Evolutionary conservation across 1,284 basidiomycete genomes (phyloP).

Genomic region (Pseudozyma hubeiensis): DNA sequence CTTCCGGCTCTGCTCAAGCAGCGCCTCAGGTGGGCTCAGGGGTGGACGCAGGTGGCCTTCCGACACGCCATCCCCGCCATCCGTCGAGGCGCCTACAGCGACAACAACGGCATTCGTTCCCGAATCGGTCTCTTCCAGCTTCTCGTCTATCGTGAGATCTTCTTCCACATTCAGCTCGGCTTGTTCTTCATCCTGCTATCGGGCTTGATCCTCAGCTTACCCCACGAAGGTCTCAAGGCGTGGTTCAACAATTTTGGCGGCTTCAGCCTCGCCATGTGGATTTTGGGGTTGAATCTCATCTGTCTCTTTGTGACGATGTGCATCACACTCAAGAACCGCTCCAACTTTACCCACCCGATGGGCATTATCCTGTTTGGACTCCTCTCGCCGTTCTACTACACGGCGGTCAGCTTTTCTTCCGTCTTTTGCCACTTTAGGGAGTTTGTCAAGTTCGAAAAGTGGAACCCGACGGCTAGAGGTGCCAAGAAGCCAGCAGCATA

Average conservation of each 20-base stretch:
- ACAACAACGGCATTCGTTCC: conserved; percentile 46
- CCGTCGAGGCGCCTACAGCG: conserved; percentile 53
- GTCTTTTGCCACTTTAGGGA: conserved; percentile 63
- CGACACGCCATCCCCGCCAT: conserved; percentile 54
- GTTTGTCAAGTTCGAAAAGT: conserved; percentile 59
- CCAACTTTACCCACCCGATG: conserved; percentile 49
- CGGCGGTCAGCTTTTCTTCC: conserved; percentile 46
- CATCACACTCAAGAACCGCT: conserved; percentile 56
- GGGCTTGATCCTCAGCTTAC: conserved; percentile 35
- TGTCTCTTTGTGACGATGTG: conserved; percentile 51
- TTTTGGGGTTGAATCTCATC: conserved; percentile 51
- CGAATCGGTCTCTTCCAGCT: conserved; percentile 60
- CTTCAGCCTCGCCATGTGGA: conserved; percentile 47
- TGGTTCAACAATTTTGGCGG: conserved; percentile 57
- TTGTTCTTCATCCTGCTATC: conserved; percentile 47
- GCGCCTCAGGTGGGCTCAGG: conserved; percentile 62
- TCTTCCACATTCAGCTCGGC: conserved; percentile 55
- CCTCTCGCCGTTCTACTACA: conserved; percentile 53
- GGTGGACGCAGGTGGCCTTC: conserved; percentile 63
- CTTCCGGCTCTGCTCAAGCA: conserved; percentile 54
- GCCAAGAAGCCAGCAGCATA: conserved; percentile 30
- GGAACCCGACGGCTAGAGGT: conserved; percentile 46
- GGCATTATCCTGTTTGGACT: conserved; percentile 56
- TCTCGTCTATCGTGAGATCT: conserved; percentile 55
- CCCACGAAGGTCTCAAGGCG: conserved; percentile 29